Evolutionary conservation across 2,329 filamentous ascomycete species (phyloP), one percentile per base, ranked within the genome.

Genomic region (Graphiopsis chlorocephala): DNA sequence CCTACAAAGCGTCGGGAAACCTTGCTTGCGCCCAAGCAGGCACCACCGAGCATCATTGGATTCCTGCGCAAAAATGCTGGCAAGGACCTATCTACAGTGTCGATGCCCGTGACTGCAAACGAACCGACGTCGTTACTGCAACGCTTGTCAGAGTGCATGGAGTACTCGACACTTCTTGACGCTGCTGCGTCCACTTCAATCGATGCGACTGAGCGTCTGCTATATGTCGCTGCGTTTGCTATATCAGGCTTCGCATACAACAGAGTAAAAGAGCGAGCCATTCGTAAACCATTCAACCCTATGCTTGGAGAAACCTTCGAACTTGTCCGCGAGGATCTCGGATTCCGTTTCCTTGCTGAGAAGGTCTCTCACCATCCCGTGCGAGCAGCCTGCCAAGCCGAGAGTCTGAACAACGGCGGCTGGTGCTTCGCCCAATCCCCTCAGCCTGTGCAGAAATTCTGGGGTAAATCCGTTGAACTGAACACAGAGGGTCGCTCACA

Each of bases 11-110:
- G 95, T 35, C 87, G 95, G 64, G 83, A 80, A 7, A 89, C 86
- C 0, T 87, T 99, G 17, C 84, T 88, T 3, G 83, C 90, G 1
- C 88, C 93, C 7, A 92, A 89, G 29, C 88, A 93, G 15, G 82
- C 88, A 64, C 95, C 95, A 0, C 95, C 95, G 0, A 97, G 92
- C 75, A 82, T 99, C 61, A 97, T 99, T 69, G 91, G 92, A 0
- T 97, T 98, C 76, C 84, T 98, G 33, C 88, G 95, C 70, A 99
- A 98, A 78, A 99, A 99, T 71, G 95, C 98, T 11, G 95, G 95
- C 74, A 99, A 99, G 78, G 95, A 99, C 77, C 82, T 99, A 57
- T 97, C 92, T 66, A 96, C 93, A 2, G 96, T 99, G 69, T 93
- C 92, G 56, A 98, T 98, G 94, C 95, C 95, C 0, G 95, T 97